These are phyloP conservation scores for Rhodomyrtus psidioides DNA, from an alignment of 441 rosid species.

Conservation along the genomic window DNA sequence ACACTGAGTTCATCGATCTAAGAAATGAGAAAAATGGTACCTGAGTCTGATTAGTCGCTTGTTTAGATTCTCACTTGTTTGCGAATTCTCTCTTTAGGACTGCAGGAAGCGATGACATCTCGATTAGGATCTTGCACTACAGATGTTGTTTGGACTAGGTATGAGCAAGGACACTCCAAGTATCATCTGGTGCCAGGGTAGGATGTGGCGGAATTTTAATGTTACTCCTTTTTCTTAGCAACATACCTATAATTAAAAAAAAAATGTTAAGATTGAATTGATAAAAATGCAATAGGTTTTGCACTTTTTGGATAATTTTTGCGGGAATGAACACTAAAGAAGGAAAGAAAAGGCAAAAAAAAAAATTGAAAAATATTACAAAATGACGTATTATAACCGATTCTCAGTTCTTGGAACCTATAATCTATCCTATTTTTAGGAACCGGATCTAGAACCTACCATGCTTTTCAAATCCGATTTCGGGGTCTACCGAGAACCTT, in stretches of 20 bases:
- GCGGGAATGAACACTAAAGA: no score
- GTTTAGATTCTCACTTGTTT: not conserved
- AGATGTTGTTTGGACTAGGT: conserved; percentile 69
- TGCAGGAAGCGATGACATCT: conserved; percentile 51
- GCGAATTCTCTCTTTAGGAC: conserved; percentile 29
- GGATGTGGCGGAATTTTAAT: not conserved
- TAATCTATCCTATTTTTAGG: no score
- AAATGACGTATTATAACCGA: no score
- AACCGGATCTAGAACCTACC: no score
- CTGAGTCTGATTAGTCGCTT: not conserved
- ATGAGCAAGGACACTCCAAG: conserved; percentile 45
- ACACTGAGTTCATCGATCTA: not conserved
- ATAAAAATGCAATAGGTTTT: no score
- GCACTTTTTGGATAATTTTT: no score
- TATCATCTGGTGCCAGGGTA: conserved; percentile 92
- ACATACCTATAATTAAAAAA: not conserved
- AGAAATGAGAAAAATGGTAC: not conserved
- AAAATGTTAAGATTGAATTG: no score
- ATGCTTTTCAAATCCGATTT: no score
- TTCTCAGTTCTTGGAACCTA: no score
- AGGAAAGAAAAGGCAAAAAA: no score
- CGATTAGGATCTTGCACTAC: conserved; percentile 67
- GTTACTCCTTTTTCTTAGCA: not conserved
- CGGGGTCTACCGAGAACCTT: no score
- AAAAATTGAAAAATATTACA: no score